Conservation (phyloP, 352 stramenopile species). For the Thraustochytrium sp. region DNA sequence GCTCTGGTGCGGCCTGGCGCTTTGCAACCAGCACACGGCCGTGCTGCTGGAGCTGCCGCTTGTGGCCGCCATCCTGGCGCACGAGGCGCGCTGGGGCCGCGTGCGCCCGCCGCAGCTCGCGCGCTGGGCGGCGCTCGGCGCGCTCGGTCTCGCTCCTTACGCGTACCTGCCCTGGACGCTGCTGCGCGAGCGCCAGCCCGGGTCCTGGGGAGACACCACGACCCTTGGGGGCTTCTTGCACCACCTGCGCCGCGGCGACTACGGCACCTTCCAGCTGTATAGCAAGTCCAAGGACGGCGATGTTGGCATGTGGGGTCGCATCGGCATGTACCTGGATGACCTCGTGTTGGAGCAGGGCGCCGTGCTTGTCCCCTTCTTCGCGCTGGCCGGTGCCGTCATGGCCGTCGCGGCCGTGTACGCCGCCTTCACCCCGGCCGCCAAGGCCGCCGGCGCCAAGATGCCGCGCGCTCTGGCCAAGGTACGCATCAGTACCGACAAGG, state of each 20-base stretch:
- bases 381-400: neutral
- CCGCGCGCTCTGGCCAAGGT: neutral
- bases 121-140: conserved; percentile 55
- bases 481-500: too few species aligned
- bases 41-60: conserved; percentile 83
- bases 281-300: conserved; percentile 58
- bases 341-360: conserved; percentile 59
- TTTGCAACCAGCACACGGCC: conserved; percentile 92
- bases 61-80: conserved; percentile 55
- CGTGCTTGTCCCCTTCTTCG: conserved; percentile 34
- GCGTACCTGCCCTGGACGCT: conserved; percentile 72
- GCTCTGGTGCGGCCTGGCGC: conserved; percentile 77
- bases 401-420: neutral
- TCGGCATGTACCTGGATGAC: conserved; percentile 67
- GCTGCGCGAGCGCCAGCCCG: conserved; percentile 61
- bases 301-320: conserved; percentile 65
- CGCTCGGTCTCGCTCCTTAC: conserved; percentile 73
- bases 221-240: conserved; percentile 74
- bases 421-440: neutral
- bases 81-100: conserved; percentile 47
- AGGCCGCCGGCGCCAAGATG: neutral
- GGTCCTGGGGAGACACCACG: conserved; percentile 84
- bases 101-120: neutral
- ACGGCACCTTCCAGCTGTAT: conserved; percentile 86
- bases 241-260: conserved; percentile 82